Evolutionary conservation across 306 rosid genomes (phyloP).

Genomic region (Lathyrus oleraceus): DNA sequence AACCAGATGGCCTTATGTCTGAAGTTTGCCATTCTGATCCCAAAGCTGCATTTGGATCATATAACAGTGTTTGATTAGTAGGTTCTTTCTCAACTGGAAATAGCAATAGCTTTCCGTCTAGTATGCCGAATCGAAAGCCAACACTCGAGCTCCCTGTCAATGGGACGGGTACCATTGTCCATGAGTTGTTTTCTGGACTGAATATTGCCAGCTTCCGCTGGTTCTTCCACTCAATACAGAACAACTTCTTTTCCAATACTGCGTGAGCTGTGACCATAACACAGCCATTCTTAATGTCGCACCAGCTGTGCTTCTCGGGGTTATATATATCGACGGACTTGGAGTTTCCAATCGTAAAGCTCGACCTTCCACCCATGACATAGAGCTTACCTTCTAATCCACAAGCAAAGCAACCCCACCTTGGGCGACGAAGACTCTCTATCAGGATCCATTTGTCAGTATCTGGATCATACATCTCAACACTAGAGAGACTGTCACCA

Average conservation of each 20-base stretch:
- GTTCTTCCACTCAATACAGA: conserved; percentile 94
- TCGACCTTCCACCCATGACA: conserved; percentile 98
- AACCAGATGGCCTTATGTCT: conserved; percentile 69
- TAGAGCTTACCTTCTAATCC: conserved; percentile 86
- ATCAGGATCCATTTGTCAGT: conserved; percentile 69
- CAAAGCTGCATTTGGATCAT: conserved; percentile 77
- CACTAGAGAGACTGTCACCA: conserved; percentile 74
- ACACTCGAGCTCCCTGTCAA: conserved; percentile 77
- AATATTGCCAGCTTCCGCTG: conserved; percentile 78
- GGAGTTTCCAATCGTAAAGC: conserved; percentile 89
- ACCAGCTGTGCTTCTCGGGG: conserved; percentile 75
- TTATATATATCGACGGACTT: conserved; percentile 80
- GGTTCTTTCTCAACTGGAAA: conserved; percentile 58
- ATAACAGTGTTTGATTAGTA: conserved; percentile 60
- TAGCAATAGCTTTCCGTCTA: conserved; percentile 65
- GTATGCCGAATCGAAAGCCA: conserved; percentile 70
- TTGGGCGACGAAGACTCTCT: conserved; percentile 85
- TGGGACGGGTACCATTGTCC: conserved; percentile 82
- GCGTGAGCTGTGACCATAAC: conserved; percentile 98
- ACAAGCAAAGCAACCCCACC: conserved; percentile 94
- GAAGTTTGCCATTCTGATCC: conserved; percentile 90
- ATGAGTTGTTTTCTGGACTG: conserved; percentile 68
- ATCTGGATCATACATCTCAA: conserved; percentile 81
- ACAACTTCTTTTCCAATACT: conserved; percentile 73
- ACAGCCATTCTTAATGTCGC: conserved; percentile 92